Evolutionary conservation across 352 stramenopile species (phyloP).

Genomic region (Phytophthora brassicae): DNA sequence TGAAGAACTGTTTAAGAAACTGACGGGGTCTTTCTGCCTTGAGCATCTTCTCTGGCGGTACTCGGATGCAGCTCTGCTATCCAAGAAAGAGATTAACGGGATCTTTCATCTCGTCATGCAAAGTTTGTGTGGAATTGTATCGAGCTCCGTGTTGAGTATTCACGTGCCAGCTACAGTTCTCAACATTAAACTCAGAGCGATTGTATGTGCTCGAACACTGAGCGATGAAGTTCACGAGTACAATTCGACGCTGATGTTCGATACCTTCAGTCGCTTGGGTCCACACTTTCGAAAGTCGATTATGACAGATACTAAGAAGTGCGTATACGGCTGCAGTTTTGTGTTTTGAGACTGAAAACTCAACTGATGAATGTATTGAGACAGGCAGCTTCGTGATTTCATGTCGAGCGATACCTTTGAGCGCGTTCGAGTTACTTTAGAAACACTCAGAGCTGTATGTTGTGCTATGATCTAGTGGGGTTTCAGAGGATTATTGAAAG

Average conservation of each 20-base stretch:
- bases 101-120: constrained; percentile 82
- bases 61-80: constrained; percentile 65
- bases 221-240: constrained; percentile 79
- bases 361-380: background rate
- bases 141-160: constrained; percentile 61
- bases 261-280: constrained; percentile 66
- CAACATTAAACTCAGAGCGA: constrained; percentile 65
- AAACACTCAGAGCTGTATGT: constrained; percentile 45
- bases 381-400: constrained; percentile 62
- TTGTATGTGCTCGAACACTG: constrained; percentile 59
- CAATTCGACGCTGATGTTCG: constrained; percentile 61
- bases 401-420: constrained; percentile 76
- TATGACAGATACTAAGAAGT: constrained; percentile 68
- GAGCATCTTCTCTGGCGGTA: constrained; percentile 76
- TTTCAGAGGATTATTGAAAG: background rate
- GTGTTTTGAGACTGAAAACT: no score
- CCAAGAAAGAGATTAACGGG: constrained; percentile 82
- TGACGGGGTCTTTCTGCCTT: constrained; percentile 72
- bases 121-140: constrained; percentile 70
- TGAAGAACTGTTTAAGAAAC: constrained; percentile 79
- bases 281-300: constrained; percentile 61
- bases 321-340: constrained; percentile 11
- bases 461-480: background rate
- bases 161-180: constrained; percentile 57
- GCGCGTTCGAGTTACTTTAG: constrained; percentile 46